phyloP scores from a whole-genome alignment of 1,139 yeast genomes.

The Geotrichum cucujoidarum region DNA sequence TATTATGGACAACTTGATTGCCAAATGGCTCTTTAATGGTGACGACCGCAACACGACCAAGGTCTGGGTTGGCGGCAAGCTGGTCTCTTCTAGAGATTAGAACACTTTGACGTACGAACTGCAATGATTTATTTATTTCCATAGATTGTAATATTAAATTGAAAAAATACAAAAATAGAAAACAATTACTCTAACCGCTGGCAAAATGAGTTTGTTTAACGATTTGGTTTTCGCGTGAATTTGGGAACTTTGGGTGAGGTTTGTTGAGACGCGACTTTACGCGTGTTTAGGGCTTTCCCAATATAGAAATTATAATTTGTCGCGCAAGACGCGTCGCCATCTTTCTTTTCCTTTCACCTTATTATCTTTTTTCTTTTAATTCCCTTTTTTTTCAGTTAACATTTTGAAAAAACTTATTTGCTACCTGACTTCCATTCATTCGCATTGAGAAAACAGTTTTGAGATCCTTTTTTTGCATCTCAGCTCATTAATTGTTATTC shows the following conservation, averaged over 20 bases:
- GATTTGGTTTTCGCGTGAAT: background rate
- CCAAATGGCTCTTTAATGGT: constrained; percentile 92
- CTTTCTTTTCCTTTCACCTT: constrained; percentile 9
- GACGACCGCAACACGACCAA: constrained; percentile 80
- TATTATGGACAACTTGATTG: constrained; percentile 53
- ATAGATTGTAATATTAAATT: background rate
- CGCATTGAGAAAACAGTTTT: too few species aligned
- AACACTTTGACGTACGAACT: background rate
- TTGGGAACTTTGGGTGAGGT: too few species aligned
- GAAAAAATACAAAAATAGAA: background rate
- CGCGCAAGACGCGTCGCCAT: constrained; percentile 1
- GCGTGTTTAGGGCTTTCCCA: background rate
- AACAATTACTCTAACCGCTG: too few species aligned
- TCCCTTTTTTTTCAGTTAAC: constrained; percentile 9
- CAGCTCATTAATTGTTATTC: background rate
- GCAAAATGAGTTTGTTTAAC: background rate
- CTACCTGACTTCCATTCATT: too few species aligned
- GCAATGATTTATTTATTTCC: background rate
- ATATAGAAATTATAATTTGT: background rate
- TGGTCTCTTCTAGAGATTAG: constrained; percentile 44
- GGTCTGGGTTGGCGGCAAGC: constrained; percentile 81
- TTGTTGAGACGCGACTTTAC: too few species aligned
- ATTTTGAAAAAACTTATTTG: background rate
- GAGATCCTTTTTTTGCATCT: too few species aligned
- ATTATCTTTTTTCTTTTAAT: constrained; percentile 8